Evolutionary conservation across 176 grass and related monocot genomes (phyloP).

Genomic region (Triticum urartu): DNA sequence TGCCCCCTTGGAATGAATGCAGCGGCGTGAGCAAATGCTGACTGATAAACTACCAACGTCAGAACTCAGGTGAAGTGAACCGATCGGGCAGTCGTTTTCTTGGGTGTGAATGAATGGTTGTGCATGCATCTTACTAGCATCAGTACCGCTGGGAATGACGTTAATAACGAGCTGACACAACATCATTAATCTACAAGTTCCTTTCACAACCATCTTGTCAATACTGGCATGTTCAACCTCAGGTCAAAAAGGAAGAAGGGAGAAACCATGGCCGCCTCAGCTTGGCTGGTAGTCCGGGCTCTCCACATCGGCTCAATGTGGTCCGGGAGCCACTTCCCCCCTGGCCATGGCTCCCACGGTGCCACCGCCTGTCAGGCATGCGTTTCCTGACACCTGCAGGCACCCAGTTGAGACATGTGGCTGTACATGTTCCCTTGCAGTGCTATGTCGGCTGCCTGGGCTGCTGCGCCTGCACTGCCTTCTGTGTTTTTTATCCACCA

Average conservation of each 20-base stretch:
- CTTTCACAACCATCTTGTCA: background rate
- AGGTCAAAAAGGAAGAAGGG: too few relatives aligned
- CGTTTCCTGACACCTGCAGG: background rate
- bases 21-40: conserved; percentile 9
- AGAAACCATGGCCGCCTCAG: too few relatives aligned
- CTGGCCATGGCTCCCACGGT: too few relatives aligned
- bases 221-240: too few relatives aligned
- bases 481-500: background rate
- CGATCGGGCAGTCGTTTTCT: background rate
- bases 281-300: too few relatives aligned
- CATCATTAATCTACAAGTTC: background rate
- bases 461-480: background rate
- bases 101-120: background rate
- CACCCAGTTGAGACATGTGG: background rate
- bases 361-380: too few relatives aligned
- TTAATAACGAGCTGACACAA: background rate
- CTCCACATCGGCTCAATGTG: too few relatives aligned
- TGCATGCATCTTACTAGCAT: background rate
- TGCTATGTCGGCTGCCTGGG: background rate
- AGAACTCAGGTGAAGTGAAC: background rate
- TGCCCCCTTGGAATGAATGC: background rate
- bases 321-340: too few relatives aligned
- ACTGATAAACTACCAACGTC: background rate
- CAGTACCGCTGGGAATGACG: background rate
- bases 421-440: background rate